These are phyloP conservation scores for Turnera subulata DNA, from an alignment of 345 rosid genomes.

Conservation along the genomic window DNA sequence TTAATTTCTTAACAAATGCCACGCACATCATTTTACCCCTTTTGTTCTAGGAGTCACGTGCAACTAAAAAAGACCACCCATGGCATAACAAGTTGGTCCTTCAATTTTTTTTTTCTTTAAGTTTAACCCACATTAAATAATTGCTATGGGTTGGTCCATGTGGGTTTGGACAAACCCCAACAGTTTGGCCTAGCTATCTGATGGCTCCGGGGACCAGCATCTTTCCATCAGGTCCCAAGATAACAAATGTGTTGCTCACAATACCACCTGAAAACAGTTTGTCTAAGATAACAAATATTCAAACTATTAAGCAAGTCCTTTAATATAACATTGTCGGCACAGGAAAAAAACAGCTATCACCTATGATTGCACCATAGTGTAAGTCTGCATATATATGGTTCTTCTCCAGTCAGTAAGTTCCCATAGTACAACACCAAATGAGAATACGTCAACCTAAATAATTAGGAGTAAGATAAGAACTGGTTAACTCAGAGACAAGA, in stretches of 20 bases:
- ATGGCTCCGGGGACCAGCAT: slow-evolving; percentile 67
- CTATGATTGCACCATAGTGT: slow-evolving; percentile 71
- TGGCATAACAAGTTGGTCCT: no score
- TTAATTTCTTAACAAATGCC: no score
- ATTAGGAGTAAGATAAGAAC: neutral
- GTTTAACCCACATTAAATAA: no score
- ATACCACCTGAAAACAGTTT: slow-evolving; percentile 51
- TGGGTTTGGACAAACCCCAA: no score
- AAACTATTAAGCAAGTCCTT: neutral
- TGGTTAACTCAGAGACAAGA: neutral
- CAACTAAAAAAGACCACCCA: no score
- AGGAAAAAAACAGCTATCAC: slow-evolving; percentile 18
- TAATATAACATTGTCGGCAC: neutral
- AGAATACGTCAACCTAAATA: slow-evolving; percentile 61
- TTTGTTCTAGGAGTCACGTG: no score
- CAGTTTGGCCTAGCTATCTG: slow-evolving; percentile 63
- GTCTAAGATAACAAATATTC: neutral
- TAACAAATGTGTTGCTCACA: slow-evolving; percentile 61
- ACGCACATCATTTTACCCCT: no score
- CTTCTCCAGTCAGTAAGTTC: slow-evolving; percentile 68
- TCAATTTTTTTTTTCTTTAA: no score
- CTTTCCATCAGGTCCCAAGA: slow-evolving; percentile 59
- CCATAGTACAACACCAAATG: slow-evolving; percentile 66
- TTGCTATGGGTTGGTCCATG: no score
- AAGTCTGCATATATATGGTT: slow-evolving; percentile 64